Evolutionary conservation across 2,329 filamentous ascomycete genomes (phyloP).

Genomic region (Botryotinia convoluta): DNA sequence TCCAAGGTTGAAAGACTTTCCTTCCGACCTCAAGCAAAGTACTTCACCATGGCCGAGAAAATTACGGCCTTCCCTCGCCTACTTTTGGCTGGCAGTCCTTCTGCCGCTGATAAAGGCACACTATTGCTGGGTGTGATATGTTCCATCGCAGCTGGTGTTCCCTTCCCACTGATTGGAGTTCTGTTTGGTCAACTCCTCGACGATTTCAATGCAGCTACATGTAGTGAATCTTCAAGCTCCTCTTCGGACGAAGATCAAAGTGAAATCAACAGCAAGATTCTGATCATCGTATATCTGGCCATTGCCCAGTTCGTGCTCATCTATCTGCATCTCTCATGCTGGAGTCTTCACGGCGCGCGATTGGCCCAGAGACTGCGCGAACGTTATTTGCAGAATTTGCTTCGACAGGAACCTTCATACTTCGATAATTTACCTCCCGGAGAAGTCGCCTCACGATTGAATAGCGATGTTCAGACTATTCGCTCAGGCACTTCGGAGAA

Average conservation of each 20-base stretch:
- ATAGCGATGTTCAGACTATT: slow-evolving; percentile 55
- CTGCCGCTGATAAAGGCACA: slow-evolving; percentile 34
- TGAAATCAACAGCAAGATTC: slow-evolving; percentile 46
- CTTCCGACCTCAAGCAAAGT: neutral
- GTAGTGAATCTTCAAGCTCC: slow-evolving; percentile 17
- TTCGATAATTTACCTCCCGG: slow-evolving; percentile 54
- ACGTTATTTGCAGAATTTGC: slow-evolving; percentile 48
- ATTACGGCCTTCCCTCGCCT: slow-evolving; percentile 23
- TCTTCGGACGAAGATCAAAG: slow-evolving; percentile 12
- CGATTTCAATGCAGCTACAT: slow-evolving; percentile 56
- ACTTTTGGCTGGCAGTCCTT: slow-evolving; percentile 24
- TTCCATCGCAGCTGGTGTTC: slow-evolving; percentile 53
- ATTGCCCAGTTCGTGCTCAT: slow-evolving; percentile 62
- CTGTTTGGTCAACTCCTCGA: slow-evolving; percentile 64
- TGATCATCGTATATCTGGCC: slow-evolving; percentile 61
- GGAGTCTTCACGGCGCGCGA: slow-evolving; percentile 54
- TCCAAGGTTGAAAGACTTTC: neutral
- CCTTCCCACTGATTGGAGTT: slow-evolving; percentile 62
- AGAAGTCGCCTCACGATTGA: slow-evolving; percentile 49
- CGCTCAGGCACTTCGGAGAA: slow-evolving; percentile 59
- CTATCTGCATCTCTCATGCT: slow-evolving; percentile 61
- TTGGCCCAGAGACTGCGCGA: slow-evolving; percentile 54
- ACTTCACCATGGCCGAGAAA: slow-evolving; percentile 19
- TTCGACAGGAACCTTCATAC: slow-evolving; percentile 53
- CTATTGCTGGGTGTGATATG: slow-evolving; percentile 40